Base-by-base conservation (phyloP, 2,329 filamentous ascomycete species). In the Xylaria sp. region DNA sequence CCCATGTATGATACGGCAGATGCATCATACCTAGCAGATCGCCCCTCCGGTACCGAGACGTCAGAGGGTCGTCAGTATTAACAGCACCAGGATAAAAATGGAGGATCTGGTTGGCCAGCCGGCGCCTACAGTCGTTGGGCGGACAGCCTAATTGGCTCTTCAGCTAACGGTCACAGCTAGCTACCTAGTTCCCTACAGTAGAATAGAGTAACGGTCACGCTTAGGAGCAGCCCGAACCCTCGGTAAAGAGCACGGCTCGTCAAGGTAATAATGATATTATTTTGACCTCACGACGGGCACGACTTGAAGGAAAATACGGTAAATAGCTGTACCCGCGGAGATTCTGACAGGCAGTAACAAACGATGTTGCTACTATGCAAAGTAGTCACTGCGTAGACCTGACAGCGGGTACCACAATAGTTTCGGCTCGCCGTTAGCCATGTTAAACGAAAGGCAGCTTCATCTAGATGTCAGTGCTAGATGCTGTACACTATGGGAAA, bases 201-300 rank as follows among this genome's bases (percentile, higher is more conserved):
- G 52, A 48, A 67, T 62, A 51, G 41, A 57, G n/a, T 46, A 60
- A 56, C 64, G 33, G 68, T 70, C 68, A 70, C 65, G 33, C 48
- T 59, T 63, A 43, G 55, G 41, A 63, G 46, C 46, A 60, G 52
- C 12, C 57, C 31, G 8, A 64, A 55, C 25, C 39, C 46, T 49
- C n/a, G 20, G 48, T 41, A 25, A 31, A 20, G n/a, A 51, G 58
- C 57, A 59, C 31, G 46, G 41, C 39, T 13, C 18, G 10, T 25
- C 36, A 58, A 46, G 41, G 20, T 49, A 57, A 60, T 62, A 54
- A 49, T 60, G 63, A 64, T 61, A 49, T 25, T 51, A 0, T 18
- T 25, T 59, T 10, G 43, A 66, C 43, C 33, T 65, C 52, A 54
- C 57, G 33, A 36, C 51, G 51, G 33, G n/a, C 10, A 49, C 54